phyloP scores from a whole-genome alignment of 192 early-diverging fungal species.

The Rhizoclosmatium globosum region DNA sequence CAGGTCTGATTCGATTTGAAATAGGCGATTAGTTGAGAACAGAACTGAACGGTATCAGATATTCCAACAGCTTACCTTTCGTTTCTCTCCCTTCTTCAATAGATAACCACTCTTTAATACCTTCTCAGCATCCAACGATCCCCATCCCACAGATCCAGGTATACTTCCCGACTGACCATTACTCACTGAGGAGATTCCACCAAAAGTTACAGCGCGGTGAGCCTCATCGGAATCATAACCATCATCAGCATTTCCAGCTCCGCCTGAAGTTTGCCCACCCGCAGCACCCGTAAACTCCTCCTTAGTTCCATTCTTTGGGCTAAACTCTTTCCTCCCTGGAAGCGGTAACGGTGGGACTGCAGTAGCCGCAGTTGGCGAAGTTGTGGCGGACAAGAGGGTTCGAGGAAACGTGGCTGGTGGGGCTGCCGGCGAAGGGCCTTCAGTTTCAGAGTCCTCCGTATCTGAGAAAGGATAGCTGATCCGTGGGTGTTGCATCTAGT shows the following conservation, averaged over 20 bases:
- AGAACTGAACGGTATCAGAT: not conserved
- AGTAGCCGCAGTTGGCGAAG: not conserved
- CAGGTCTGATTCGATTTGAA: slow-evolving; percentile 64
- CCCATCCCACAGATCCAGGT: slow-evolving; percentile 3
- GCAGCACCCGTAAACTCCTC: not conserved
- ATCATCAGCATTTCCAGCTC: not conserved
- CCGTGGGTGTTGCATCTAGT: slow-evolving; percentile 8
- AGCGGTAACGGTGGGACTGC: not conserved
- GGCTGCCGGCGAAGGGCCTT: not conserved
- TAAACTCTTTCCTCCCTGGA: not conserved
- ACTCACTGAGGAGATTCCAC: not conserved
- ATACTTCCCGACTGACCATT: not conserved
- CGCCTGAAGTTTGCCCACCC: too few relatives aligned
- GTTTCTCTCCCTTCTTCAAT: slow-evolving; percentile 55
- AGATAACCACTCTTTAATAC: slow-evolving; percentile 49
- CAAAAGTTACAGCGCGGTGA: slow-evolving; percentile 8
- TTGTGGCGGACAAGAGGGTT: too few relatives aligned
- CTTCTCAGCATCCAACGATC: slow-evolving; percentile 37
- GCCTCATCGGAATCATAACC: slow-evolving; percentile 41
- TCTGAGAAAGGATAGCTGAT: slow-evolving; percentile 59
- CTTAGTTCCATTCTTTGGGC: not conserved
- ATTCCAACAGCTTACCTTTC: slow-evolving; percentile 42
- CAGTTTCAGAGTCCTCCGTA: slow-evolving; percentile 49
- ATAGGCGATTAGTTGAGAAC: slow-evolving; percentile 11
- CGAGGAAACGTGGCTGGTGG: not conserved